Base-by-base conservation (phyloP, 2,329 filamentous ascomycete species). In the Xylariaceae sp. region DNA sequence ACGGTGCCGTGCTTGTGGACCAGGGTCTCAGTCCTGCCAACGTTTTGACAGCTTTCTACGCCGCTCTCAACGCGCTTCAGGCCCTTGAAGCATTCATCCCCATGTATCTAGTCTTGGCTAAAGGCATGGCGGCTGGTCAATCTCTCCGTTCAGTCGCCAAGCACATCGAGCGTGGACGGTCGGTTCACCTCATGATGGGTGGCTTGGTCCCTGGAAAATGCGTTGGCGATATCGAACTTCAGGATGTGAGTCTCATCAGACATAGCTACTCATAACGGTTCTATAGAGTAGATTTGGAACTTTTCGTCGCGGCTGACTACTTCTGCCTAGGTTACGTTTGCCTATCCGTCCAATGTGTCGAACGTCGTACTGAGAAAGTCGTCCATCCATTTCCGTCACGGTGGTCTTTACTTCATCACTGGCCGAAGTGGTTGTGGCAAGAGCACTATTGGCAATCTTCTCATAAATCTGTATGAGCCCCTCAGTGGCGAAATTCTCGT, bases 391-490 rank as follows among this genome's bases (percentile, higher is more conserved):
- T 92, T 97, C 49, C 80, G 83, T 0, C 76, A 85, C 0, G 85
- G 87, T 0, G 75, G 87, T 53, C 82, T 86, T 3, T 89, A 84
- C 0, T 96, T 94, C 61, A 75, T 97, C 2, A 81, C 96, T 44
- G 94, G 92, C 0, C 80, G 78, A 60, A 96, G 90, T 61, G 94
- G 94, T 0, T 96, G 89, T 2, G 92, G 92, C 0, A 97, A 97
- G 67, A 96, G 90, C 58, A 97, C 92, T 0, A 63, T 97, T 1
- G 85, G 86, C 1, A 90, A 89, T 62, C 75, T 97, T 0, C 75
- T 97, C 1, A 75, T 90, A 44, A 81, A 85, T 11, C 87, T 95
- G 58, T 96, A 96, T 62, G 73, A 80, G 6, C 81, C 88, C 0
- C 67, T 71, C 0, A 71, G 71, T 0, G 92, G 91, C 0, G 67